A percentile compares a stretch with the other conserved stretches of the same genome.
Conservation (phyloP, 371 early-diverging fungal genomes). For the Mucor plumbeus region DNA sequence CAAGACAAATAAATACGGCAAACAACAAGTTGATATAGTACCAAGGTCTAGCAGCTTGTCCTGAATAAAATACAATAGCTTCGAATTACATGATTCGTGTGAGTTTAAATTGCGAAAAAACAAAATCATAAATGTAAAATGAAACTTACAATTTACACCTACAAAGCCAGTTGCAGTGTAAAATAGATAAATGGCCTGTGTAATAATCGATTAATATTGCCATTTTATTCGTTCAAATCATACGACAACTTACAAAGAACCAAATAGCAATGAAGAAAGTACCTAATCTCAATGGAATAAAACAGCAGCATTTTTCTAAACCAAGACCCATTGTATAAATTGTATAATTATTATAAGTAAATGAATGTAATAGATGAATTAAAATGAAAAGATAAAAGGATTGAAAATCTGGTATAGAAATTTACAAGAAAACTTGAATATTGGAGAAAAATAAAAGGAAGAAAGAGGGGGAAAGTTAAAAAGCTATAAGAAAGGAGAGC, state of each 20-base stretch:
- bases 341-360: slow-evolving; percentile 13
- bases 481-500: neutral
- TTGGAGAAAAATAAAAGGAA: slow-evolving; percentile 12
- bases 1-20: slow-evolving; percentile 26
- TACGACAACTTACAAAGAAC: slow-evolving; percentile 44
- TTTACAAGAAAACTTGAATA: neutral
- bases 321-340: slow-evolving; percentile 43
- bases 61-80: slow-evolving; percentile 36
- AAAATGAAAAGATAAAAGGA: neutral
- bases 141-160: slow-evolving; percentile 32
- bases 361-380: slow-evolving; percentile 2
- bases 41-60: slow-evolving; percentile 30
- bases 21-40: slow-evolving; percentile 32
- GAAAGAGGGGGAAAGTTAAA: slow-evolving; percentile 8
- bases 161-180: slow-evolving; percentile 35
- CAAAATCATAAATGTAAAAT: neutral
- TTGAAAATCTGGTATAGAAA: slow-evolving; percentile 1
- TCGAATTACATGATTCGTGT: neutral
- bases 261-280: slow-evolving; percentile 53
- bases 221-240: neutral
- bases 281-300: slow-evolving; percentile 51
- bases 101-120: neutral
- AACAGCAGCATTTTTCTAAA: slow-evolving; percentile 54
- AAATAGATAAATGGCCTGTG: slow-evolving; percentile 30
- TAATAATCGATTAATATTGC: too few species aligned